These are phyloP conservation scores for Aulographum hederae DNA, from an alignment of 2,329 filamentous ascomycete species.

Conservation along the genomic window DNA sequence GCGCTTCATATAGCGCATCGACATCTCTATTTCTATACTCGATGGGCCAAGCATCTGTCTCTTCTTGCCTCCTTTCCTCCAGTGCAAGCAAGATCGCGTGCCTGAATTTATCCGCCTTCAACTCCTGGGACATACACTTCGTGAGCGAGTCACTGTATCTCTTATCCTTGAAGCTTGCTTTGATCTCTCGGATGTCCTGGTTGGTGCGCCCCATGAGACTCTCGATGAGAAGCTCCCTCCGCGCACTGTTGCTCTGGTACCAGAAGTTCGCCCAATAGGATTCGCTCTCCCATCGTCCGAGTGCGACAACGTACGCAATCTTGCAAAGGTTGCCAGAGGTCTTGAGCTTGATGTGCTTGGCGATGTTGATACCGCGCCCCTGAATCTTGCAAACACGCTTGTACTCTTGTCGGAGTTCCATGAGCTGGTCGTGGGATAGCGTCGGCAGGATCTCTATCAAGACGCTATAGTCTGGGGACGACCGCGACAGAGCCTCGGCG, in stretches of 20 bases:
- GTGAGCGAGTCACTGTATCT: conserved; percentile 69
- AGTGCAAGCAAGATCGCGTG: conserved; percentile 69
- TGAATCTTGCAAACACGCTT: conserved; percentile 76
- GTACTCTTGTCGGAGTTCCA: conserved; percentile 75
- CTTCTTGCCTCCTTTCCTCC: conserved; percentile 69
- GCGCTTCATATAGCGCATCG: conserved; percentile 49
- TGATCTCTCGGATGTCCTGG: conserved; percentile 72
- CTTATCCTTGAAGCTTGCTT: conserved; percentile 76
- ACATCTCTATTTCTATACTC: conserved; percentile 49
- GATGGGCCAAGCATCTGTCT: conserved; percentile 41
- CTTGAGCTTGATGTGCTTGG: conserved; percentile 73
- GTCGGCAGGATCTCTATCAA: conserved; percentile 72
- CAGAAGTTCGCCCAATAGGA: conserved; percentile 97
- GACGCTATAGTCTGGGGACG: conserved; percentile 43
- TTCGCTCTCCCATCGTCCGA: conserved; percentile 83
- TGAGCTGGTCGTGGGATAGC: conserved; percentile 71
- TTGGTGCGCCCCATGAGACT: conserved; percentile 80
- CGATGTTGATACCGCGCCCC: conserved; percentile 64
- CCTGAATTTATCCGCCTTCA: conserved; percentile 94
- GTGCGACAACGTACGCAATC: conserved; percentile 72
- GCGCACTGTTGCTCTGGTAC: conserved; percentile 75
- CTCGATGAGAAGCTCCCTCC: conserved; percentile 83
- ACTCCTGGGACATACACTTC: conserved; percentile 77
- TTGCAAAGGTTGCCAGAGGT: conserved; percentile 69
- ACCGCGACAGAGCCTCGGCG: conserved; percentile 52